Base-by-base conservation (phyloP, 2,329 filamentous ascomycete species). In the Aspergillus candidus region DNA sequence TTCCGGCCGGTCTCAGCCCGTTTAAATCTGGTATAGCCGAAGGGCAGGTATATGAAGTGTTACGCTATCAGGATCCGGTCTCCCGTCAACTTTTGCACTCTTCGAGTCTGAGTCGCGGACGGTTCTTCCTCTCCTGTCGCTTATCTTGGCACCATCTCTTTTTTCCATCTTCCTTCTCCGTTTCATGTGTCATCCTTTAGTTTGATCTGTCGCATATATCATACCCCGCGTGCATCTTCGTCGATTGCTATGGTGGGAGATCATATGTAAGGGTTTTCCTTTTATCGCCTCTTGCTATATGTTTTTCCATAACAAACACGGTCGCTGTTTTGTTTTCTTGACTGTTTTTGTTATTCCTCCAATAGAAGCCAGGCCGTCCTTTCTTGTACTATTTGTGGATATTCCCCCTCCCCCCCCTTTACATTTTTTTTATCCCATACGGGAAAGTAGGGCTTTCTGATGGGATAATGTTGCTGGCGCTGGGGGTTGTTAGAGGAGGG, bases 181-280 rank as follows among this genome's bases (percentile, higher is more conserved):
- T 35, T 43, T 35, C n/a, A n/a, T 22, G 17, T 47, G 31, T 33
- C 32, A 38, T 51, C 38, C 18, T 46, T 46, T 35, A 14, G 30
- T 47, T 39, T 42, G 42, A 29, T 46, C 38, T 43, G 34, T 52
- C 27, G 42, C 45, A 40, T 56, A 47, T 56, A 51, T 57, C 54
- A 61, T 60, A 59, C 56, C 57, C 54, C 51, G 46, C 50, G 50
- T 62, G 55, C 57, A 55, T 56, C 50, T 52, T 52, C 32, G 43
- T 51, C 49, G 41, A 49, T 56, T 56, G 55, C 54, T 52, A 51
- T 53, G 53, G 53, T 54, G 54, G 50, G 51, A 54, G 46, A 53
- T 54, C 39, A 48, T 42, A 31, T 43, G 46, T 48, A 56, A 46
- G 50, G 43, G 44, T 34, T 43, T 40, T 48, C 35, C 29, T 46